These are phyloP conservation scores for Glomus cerebriforme DNA, from an alignment of 192 early-diverging fungal species.

Conservation along the genomic window DNA sequence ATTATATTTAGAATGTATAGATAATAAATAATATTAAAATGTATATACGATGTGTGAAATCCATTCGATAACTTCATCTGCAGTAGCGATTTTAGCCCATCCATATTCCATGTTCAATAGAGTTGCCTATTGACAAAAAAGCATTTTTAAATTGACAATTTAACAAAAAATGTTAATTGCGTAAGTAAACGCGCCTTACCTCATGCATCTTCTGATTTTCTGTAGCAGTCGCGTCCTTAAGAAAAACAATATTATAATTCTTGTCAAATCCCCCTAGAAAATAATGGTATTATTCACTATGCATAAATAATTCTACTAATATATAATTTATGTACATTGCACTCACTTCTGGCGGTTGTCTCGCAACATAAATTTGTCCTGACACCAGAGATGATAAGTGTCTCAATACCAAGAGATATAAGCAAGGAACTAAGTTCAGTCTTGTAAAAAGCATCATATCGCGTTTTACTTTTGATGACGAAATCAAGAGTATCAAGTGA, in stretches of 20 bases:
- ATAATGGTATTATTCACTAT: background rate
- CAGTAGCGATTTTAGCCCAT: no score
- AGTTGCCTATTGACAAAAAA: no score
- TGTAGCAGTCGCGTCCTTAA: background rate
- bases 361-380: background rate
- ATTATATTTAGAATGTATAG: no score
- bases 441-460: background rate
- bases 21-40: no score
- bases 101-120: no score
- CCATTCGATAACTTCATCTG: no score
- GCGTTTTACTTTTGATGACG: background rate
- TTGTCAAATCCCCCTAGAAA: background rate
- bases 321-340: background rate
- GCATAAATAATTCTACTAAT: no score
- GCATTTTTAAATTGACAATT: no score
- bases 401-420: slow-evolving; percentile 1
- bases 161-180: no score
- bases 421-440: background rate
- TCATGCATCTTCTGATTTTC: background rate
- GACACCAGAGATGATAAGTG: background rate
- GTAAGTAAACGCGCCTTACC: background rate
- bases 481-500: background rate
- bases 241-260: background rate
- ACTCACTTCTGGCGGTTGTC: background rate
- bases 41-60: no score